These are phyloP conservation scores for Berkeleyomyces rouxiae DNA, from an alignment of 2,329 filamentous ascomycete genomes.

Conservation along the genomic window DNA sequence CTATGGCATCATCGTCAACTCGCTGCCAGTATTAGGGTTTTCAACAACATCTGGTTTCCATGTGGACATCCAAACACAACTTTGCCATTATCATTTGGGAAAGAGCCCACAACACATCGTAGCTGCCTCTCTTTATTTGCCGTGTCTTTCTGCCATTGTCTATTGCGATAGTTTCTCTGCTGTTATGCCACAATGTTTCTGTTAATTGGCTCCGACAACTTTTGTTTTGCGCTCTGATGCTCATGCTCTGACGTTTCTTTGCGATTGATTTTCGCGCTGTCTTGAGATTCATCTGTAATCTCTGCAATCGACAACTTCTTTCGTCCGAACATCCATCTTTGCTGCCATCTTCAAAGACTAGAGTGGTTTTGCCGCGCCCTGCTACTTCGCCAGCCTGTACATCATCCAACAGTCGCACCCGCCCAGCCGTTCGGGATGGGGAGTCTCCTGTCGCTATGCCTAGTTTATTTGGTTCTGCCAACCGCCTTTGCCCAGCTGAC, in stretches of 20 bases:
- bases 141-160: background rate
- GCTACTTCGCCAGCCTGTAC: background rate
- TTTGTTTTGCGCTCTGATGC: background rate
- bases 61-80: background rate
- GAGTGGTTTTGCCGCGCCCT: background rate
- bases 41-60: background rate
- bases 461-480: background rate
- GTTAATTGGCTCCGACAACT: background rate
- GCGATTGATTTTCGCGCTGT: too few relatives aligned
- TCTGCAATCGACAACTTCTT: background rate
- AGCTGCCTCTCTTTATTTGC: background rate
- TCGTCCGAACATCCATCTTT: background rate
- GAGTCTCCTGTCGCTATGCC: background rate
- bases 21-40: background rate
- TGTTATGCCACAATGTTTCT: background rate
- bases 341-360: background rate
- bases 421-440: background rate
- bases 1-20: background rate
- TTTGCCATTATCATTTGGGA: background rate
- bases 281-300: too few relatives aligned
- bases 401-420: background rate
- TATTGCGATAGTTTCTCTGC: background rate
- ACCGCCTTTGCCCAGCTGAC: background rate
- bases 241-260: too few relatives aligned
- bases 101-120: background rate